Base-by-base conservation (phyloP, 2,329 filamentous ascomycete species). In the Cercospora sojina region DNA sequence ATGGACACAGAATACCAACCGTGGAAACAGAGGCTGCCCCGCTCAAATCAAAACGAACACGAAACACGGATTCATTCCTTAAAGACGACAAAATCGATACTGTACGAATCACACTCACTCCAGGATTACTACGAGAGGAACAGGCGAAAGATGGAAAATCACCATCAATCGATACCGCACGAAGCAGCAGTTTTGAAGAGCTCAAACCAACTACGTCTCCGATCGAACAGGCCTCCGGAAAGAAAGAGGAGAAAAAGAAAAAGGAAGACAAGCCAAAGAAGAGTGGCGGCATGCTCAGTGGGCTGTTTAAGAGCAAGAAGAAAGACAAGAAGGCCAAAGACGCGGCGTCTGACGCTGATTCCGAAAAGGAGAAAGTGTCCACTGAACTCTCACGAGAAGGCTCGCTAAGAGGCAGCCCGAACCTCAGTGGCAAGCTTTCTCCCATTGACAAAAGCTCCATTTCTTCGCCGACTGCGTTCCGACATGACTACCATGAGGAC, bases 31-130 rank as follows among this genome's bases (percentile, higher is more conserved):
- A 79, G 72, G 77, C 77, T 59, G 77, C 77, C 58, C 77, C 77
- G 27, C 74, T 79, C 76, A 87, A 90, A 76, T 93, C 92, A 38
- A 88, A 90, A 70, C 96, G 96, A 73, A 93, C 93, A 49, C 87
- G 94, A 70, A 96, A 96, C 76, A 94, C 92, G 4, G 94, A 98
- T 79, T 97, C 94, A 0, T 97, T 98, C 83, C 97, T 97, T 84
- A 96, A 93, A 79, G 95, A 98, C 75, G 94, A 99, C 75, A 92
- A 88, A 32, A 90, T 92, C 41, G 95, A 98, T 79, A 97, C 95
- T 2, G 93, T 96, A 79, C 98, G 98, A 82, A 98, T 99, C 72
- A 96, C 93, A 0, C 86, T 99, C 53, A 99, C 95, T 3, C 95
- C 95, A 1, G 96, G 96, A 72, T 81, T 99, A 62, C 82, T 98